Percentiles rank a stretch among this genome's conserved stretches.
These are phyloP conservation scores for Trichomonas tenax DNA, from an alignment of 208 protist species.

Conservation along the genomic window DNA sequence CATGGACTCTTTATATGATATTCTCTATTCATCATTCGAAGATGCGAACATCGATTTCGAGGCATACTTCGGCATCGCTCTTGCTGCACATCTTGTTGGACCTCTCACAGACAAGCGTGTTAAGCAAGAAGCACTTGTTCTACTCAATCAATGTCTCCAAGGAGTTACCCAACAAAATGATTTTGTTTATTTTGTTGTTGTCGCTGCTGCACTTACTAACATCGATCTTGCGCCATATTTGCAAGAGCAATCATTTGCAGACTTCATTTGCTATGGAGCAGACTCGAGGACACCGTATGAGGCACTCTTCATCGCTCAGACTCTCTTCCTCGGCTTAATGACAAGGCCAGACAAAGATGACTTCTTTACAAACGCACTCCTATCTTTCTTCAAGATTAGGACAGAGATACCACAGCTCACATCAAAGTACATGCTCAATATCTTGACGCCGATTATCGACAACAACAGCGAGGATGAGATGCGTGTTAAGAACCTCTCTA, in stretches of 20 bases:
- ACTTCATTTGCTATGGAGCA: neutral
- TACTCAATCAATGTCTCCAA: neutral
- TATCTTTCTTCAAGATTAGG: neutral
- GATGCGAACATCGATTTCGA: neutral
- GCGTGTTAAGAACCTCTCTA: neutral
- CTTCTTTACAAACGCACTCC: neutral
- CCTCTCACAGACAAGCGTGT: neutral
- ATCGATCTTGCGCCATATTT: neutral
- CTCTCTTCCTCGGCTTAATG: neutral
- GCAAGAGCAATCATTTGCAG: neutral
- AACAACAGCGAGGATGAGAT: neutral
- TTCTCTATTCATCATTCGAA: neutral
- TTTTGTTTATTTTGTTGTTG: neutral
- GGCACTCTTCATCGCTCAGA: neutral
- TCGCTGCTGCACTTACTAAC: neutral
- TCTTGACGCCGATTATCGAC: neutral
- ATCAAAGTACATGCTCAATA: neutral
- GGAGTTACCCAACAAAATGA: neutral
- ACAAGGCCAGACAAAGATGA: neutral
- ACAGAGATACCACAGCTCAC: neutral
- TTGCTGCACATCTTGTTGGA: neutral
- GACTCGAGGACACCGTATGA: neutral
- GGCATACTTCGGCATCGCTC: neutral
- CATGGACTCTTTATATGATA: neutral
- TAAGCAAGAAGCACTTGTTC: neutral